These are phyloP conservation scores for Silene noctiflora DNA, from an alignment of 179 eudicot species.

Conservation along the genomic window DNA sequence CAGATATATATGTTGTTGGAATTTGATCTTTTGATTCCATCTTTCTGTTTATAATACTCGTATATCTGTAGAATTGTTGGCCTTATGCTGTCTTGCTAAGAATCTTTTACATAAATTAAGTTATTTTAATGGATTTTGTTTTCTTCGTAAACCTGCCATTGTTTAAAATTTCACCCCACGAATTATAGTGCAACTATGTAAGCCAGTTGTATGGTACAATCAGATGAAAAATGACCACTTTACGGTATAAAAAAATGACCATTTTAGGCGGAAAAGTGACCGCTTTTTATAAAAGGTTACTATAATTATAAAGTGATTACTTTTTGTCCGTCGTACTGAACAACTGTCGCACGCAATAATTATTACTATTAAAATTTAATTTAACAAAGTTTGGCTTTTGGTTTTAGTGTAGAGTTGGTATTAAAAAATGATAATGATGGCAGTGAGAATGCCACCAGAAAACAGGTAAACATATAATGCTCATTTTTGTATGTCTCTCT, in stretches of 20 bases:
- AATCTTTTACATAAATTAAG: constrained; percentile 29
- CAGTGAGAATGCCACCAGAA: constrained; percentile 23
- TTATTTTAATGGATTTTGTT: constrained; percentile 19
- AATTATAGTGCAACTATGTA: no score
- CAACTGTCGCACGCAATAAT: no score
- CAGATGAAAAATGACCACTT: no score
- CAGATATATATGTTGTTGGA: constrained; percentile 28
- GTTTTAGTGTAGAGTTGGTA: constrained; percentile 24
- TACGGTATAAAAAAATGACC: no score
- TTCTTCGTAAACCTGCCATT: constrained; percentile 18
- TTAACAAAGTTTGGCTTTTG: constrained; percentile 27
- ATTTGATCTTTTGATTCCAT: constrained; percentile 33
- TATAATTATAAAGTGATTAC: no score
- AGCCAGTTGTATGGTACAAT: no score
- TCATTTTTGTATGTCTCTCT: neutral
- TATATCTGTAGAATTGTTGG: constrained; percentile 13
- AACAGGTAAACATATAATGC: constrained; percentile 19
- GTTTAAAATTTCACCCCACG: constrained; percentile 5
- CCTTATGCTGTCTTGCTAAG: constrained; percentile 31
- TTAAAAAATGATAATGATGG: constrained; percentile 22
- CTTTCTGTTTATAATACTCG: neutral
- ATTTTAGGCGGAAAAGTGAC: no score
- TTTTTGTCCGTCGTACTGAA: no score
- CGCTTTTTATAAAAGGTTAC: no score
- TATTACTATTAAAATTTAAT: neutral